These are phyloP conservation scores for Aspergillus viridinutans DNA, from an alignment of 2,329 filamentous ascomycete species.

Conservation along the genomic window DNA sequence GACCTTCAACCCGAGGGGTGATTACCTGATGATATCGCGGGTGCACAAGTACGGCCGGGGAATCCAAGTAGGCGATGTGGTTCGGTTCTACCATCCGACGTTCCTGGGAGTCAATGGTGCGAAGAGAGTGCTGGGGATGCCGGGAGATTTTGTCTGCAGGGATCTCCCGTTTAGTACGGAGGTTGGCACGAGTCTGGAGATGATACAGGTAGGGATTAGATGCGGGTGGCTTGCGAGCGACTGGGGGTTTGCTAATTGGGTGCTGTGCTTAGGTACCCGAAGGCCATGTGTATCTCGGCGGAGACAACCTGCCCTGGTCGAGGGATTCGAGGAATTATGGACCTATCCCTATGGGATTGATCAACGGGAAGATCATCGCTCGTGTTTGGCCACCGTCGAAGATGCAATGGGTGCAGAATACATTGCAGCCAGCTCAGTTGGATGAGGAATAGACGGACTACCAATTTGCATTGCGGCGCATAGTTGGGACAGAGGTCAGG, in stretches of 20 bases:
- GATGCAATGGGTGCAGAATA: constrained; percentile 36
- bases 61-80: constrained; percentile 74
- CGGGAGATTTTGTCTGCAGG: constrained; percentile 53
- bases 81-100: constrained; percentile 72
- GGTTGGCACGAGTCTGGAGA: constrained; percentile 31
- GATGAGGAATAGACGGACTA: constrained; percentile 3
- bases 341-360: constrained; percentile 76
- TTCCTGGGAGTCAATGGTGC: constrained; percentile 58
- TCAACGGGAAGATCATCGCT: constrained; percentile 76
- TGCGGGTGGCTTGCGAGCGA: not conserved
- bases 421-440: constrained; percentile 30
- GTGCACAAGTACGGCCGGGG: constrained; percentile 64
- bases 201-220: constrained; percentile 46
- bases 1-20: constrained; percentile 65
- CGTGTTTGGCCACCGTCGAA: constrained; percentile 34
- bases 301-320: constrained; percentile 81
- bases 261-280: constrained; percentile 63
- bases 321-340: constrained; percentile 84
- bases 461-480: not conserved
- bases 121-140: constrained; percentile 76
- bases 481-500: constrained; percentile 9
- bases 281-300: constrained; percentile 87
- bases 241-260: not conserved
- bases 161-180: constrained; percentile 36
- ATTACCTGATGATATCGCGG: constrained; percentile 66